phyloP scores from a whole-genome alignment of 805 yeast genomes.

The Metschnikowia lachancei region DNA sequence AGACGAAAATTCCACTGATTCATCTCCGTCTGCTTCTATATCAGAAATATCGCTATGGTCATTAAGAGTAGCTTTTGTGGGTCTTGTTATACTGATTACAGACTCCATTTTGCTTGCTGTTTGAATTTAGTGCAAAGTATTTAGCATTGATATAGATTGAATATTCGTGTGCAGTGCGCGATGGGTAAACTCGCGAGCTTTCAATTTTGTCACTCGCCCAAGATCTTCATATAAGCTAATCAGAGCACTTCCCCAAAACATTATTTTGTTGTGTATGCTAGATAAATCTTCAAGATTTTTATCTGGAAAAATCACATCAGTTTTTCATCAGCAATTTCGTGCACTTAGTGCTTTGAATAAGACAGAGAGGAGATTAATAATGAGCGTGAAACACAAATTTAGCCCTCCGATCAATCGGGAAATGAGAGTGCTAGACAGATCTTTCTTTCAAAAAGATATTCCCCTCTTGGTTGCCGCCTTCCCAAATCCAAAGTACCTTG shows the following conservation, averaged over 20 bases:
- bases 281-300: not conserved
- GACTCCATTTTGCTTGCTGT: slow-evolving; percentile 9
- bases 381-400: slow-evolving; percentile 27
- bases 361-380: slow-evolving; percentile 27
- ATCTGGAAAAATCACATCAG: no score
- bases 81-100: slow-evolving; percentile 39
- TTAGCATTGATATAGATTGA: not conserved
- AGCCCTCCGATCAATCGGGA: slow-evolving; percentile 68
- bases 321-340: slow-evolving; percentile 10
- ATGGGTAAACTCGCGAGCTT: slow-evolving; percentile 8
- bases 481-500: slow-evolving; percentile 61
- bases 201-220: not conserved
- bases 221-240: not conserved
- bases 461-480: slow-evolving; percentile 66
- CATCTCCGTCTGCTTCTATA: slow-evolving; percentile 23
- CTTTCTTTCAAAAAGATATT: slow-evolving; percentile 56
- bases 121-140: not conserved
- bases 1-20: slow-evolving; percentile 7
- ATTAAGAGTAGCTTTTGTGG: slow-evolving; percentile 17
- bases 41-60: slow-evolving; percentile 46
- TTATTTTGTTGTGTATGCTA: not conserved
- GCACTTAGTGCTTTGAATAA: slow-evolving; percentile 16
- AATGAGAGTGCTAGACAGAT: slow-evolving; percentile 64
- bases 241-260: not conserved
- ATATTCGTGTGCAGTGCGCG: slow-evolving; percentile 15